Conservation (phyloP, 305 asterid species). For the Ilex paraguariensis region DNA sequence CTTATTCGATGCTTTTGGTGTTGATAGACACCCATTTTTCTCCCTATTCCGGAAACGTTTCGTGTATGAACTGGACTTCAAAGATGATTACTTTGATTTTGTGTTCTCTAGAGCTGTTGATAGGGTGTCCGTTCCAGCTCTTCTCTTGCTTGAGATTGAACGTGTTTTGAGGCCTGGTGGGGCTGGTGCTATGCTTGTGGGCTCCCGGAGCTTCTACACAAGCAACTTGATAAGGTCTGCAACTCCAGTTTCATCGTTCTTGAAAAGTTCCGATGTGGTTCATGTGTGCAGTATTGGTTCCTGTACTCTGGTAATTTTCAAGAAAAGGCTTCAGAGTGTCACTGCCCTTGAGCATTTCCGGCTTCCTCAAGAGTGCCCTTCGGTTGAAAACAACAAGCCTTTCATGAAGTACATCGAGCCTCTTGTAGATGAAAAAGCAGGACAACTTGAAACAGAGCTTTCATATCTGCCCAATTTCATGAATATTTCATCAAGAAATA, state of each 20-base stretch:
- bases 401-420: slow-evolving; percentile 67
- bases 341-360: slow-evolving; percentile 39
- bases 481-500: slow-evolving; percentile 75
- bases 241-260: slow-evolving; percentile 34
- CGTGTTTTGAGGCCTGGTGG: slow-evolving; percentile 83
- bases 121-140: slow-evolving; percentile 59
- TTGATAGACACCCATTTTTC: slow-evolving; percentile 61
- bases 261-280: slow-evolving; percentile 56
- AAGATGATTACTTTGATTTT: slow-evolving; percentile 57
- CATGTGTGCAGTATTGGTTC: slow-evolving; percentile 50
- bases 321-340: slow-evolving; percentile 41
- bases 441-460: slow-evolving; percentile 12
- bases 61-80: slow-evolving; percentile 60
- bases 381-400: slow-evolving; percentile 45
- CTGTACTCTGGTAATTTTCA: slow-evolving; percentile 45
- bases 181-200: slow-evolving; percentile 58
- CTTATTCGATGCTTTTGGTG: slow-evolving; percentile 39
- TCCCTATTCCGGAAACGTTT: slow-evolving; percentile 65
- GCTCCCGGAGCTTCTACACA: slow-evolving; percentile 31
- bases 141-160: slow-evolving; percentile 72
- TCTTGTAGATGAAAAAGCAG: slow-evolving; percentile 14
- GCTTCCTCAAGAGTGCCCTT: slow-evolving; percentile 60
- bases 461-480: slow-evolving; percentile 51
- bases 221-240: slow-evolving; percentile 46
- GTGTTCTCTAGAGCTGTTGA: slow-evolving; percentile 73